Conservation (phyloP, 139 green algal species). For the Chlamydomonas asymmetrica region DNA sequence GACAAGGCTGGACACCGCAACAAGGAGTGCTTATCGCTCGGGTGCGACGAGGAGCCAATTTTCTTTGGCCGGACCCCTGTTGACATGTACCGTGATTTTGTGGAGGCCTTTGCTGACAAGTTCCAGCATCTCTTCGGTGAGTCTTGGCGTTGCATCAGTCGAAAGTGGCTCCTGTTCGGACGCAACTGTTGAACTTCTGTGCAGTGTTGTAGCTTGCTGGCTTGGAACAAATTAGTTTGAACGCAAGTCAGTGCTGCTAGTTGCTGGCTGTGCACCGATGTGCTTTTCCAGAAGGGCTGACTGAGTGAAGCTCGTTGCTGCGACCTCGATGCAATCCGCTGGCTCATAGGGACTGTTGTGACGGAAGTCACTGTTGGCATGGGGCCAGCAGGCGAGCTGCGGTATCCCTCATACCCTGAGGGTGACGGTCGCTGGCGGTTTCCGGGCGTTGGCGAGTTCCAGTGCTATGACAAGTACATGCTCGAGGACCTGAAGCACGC, state of each 20-base stretch:
- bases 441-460: constrained; percentile 96
- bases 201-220: no score
- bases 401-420: constrained; percentile 97
- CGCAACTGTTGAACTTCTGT: no score
- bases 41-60: constrained; percentile 82
- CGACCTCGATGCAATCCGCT: background rate
- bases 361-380: constrained; percentile 95
- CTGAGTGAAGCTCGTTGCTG: background rate
- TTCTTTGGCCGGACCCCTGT: constrained; percentile 89
- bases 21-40: constrained; percentile 91
- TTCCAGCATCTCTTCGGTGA: constrained; percentile 69
- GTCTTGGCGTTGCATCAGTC: no score
- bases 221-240: background rate
- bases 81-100: constrained; percentile 92
- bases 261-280: background rate
- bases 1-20: constrained; percentile 87
- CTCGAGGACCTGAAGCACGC: constrained; percentile 68
- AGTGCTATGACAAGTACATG: constrained; percentile 99
- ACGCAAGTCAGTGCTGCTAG: background rate
- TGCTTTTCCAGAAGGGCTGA: background rate
- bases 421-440: constrained; percentile 94
- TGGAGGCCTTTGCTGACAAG: constrained; percentile 83
- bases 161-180: no score
- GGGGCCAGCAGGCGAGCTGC: constrained; percentile 95
- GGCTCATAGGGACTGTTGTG: constrained; percentile 63